Evolutionary conservation across 2,329 filamentous ascomycete species (phyloP), one percentile per base, ranked within the genome.

Genomic region (Aaosphaeria arxii): DNA sequence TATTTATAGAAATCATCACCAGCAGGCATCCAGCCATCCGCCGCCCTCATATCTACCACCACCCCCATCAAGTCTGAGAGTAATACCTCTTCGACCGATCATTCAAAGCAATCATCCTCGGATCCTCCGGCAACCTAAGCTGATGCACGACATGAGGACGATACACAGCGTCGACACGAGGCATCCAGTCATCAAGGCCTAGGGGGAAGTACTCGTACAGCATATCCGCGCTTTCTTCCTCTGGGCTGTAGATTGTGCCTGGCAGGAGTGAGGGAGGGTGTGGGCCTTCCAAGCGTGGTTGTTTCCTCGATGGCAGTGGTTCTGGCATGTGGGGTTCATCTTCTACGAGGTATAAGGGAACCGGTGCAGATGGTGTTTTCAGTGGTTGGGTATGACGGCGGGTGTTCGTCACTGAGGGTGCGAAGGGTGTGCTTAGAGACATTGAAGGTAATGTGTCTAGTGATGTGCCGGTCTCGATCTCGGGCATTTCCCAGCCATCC

Each of bases 201-300:
- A 96, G 77, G 0, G 91, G 91, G 55, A 96, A 96, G 66, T 96
- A 96, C 71, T 96, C 91, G 66, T 96, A 96, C 13, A 96, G 75
- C 55, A 91, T 75, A 69, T 96, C 91, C 1, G 86, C 85, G 58
- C 86, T 87, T 24, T 24, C 17, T 59, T 95, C 90, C 54, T 85
- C 73, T 32, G 88, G 79, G 63, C 86, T 85, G 64, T 81, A 79
- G 56, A 77, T 78, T 2, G 74, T 66, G 31, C 75, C 74, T 40
- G 76, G 63, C 0, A 71, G 71, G 49, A 77, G 77, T 0, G 73
- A 75, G 1, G 74, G 74, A 4, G 72, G 67, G 4, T 74, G 70
- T 62, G 6, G 73, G 72, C 6, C 67, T 65, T n/a, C 58, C 56
- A 39, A 65, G 56, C 52, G 70, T 71, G 41, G 56, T 63, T 7